phyloP scores from a whole-genome alignment of 805 yeast genomes.

The Candida sphagnicola region DNA sequence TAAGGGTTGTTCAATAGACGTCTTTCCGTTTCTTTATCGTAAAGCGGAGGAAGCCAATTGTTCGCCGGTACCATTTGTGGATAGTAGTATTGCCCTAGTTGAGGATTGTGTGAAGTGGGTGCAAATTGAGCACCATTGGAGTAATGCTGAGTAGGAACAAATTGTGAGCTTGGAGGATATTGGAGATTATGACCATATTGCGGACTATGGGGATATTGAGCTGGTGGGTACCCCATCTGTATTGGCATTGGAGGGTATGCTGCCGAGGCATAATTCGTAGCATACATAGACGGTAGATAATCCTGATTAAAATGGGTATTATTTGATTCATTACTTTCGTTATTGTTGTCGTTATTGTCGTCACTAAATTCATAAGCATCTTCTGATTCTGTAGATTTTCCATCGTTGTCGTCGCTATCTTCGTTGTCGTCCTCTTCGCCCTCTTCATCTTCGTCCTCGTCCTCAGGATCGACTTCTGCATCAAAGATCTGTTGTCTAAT shows the following conservation, averaged over 20 bases:
- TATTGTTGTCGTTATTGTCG: conserved; percentile 2
- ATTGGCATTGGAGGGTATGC: conserved; percentile 4
- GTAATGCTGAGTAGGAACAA: no score
- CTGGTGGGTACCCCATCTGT: neutral
- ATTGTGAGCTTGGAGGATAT: conserved; percentile 1
- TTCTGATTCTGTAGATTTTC: conserved; percentile 5
- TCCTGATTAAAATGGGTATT: neutral
- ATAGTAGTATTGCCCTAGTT: conserved; percentile 1
- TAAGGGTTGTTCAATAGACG: conserved; percentile 24
- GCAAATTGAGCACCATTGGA: no score
- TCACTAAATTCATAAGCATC: conserved; percentile 4
- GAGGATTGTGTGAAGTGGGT: no score
- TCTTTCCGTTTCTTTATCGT: conserved; percentile 24
- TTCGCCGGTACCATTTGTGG: conserved; percentile 2
- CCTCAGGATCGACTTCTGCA: conserved; percentile 10
- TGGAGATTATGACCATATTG: neutral
- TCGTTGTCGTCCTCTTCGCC: conserved; percentile 8
- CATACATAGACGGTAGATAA: neutral
- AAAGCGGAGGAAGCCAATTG: conserved; percentile 8
- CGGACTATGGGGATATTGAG: neutral
- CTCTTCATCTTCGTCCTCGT: conserved; percentile 13
- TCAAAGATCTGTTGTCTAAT: conserved; percentile 36
- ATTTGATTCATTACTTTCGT: conserved; percentile 5
- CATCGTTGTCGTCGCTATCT: conserved; percentile 7
- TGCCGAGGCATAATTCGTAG: neutral